phyloP scores from a whole-genome alignment of 2,329 filamentous ascomycete species.

The Aspergillus eucalypticola region DNA sequence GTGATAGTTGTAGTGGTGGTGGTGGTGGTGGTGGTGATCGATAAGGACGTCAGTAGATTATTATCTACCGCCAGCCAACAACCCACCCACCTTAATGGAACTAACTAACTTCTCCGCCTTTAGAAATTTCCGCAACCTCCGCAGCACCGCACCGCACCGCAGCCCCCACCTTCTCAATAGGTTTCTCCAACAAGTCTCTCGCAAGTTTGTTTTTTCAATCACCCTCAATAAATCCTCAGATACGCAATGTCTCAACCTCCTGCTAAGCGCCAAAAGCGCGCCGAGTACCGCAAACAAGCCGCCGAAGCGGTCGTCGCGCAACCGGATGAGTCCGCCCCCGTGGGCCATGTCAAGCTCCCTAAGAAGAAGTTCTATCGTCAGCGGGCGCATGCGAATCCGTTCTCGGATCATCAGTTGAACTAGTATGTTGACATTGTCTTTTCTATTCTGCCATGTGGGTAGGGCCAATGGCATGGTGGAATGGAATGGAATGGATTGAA shows the following conservation, averaged over 20 bases:
- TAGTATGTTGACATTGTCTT: constrained; percentile 64
- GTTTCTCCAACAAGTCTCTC: not conserved
- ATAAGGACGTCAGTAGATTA: not conserved
- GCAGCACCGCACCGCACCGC: not conserved
- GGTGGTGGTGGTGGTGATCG: not conserved
- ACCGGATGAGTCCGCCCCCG: constrained; percentile 29
- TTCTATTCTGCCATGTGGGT: not conserved
- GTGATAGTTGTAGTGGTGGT: not conserved
- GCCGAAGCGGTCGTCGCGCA: constrained; percentile 24
- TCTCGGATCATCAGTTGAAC: constrained; percentile 85
- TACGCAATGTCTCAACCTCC: constrained; percentile 10
- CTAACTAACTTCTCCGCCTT: not conserved
- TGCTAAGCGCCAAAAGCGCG: constrained; percentile 56
- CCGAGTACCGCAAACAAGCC: constrained; percentile 62
- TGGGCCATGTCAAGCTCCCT: constrained; percentile 62
- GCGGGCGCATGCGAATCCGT: constrained; percentile 94
- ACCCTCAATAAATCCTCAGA: not conserved
- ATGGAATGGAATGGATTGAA: too few species aligned
- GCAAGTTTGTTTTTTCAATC: not conserved
- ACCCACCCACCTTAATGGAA: not conserved
- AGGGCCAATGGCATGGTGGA: not conserved
- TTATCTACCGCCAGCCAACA: not conserved
- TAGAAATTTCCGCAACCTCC: constrained; percentile 5
- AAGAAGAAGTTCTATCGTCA: constrained; percentile 97
- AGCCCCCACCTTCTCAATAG: not conserved